Base-by-base conservation (phyloP, 2,329 filamentous ascomycete genomes). In the Fusarium gaditjirri region DNA sequence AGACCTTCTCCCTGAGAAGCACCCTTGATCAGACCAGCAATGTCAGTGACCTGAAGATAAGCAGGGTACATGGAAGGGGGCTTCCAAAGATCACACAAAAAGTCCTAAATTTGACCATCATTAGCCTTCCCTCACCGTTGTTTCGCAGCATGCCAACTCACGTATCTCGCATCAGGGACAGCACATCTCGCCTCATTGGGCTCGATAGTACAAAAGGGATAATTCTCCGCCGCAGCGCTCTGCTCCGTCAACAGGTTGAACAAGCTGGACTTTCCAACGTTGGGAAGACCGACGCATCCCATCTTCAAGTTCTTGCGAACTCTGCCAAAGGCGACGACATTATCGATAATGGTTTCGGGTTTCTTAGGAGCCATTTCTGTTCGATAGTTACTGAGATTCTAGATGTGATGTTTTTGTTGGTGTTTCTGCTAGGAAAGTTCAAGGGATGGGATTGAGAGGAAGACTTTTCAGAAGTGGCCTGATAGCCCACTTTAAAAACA, bases 181-280 rank as follows among this genome's bases (percentile, higher is more conserved):
- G 81, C 78, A 78, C 83, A 84, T 73, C 83, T 81, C 58, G 83
- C 83, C 76, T 84, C 83, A 29, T 85, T 84, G 42, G 83, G 83
- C 78, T 85, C 83, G 76, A 85, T 85, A 0, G 83, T 85, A 73
- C 83, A 85, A 59, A 85, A 85, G 1, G 83, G 83, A 65, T 84
- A 84, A 70, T 84, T 84, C 73, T 84, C 83, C 2, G 83, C 83
- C 3, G 83, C 80, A 39, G 82, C 83, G 73, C 80, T 84, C 78
- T 85, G 83, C 75, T 84, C 81, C 6, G 83, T 85, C 77, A 85
- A 78, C 38, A 85, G 80, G 46, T 85, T 85, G 76, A 85, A 85
- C 67, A 85, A 69, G 49, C 80, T 83, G n/a, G 81, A 83, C 69
- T 85, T 85, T 53, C 83, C 83, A 54, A 85, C 83, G 58, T 85